A percentile compares a stretch with the other conserved stretches of the same genome.
Evolutionary conservation across 306 rosid species (phyloP).

Genomic region (Delonix regia): DNA sequence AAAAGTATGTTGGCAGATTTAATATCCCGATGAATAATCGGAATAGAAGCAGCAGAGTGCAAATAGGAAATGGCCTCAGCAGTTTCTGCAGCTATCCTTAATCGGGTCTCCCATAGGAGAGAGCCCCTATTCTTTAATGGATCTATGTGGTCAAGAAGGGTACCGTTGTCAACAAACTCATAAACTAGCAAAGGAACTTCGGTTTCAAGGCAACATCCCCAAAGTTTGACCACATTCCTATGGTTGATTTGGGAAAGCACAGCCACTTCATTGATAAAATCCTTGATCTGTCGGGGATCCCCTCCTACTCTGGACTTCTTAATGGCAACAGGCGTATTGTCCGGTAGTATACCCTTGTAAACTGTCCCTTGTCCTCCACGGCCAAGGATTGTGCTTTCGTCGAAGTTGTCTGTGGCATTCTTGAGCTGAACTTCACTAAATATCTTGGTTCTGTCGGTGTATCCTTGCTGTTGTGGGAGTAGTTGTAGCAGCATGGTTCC

Average conservation of each 20-base stretch:
- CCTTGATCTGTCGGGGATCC: background rate
- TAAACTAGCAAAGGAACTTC: constrained; percentile 15
- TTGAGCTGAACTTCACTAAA: background rate
- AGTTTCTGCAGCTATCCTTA: constrained; percentile 41
- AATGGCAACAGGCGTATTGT: background rate
- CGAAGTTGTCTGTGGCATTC: constrained; percentile 1
- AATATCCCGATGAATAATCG: constrained; percentile 46
- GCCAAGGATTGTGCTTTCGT: constrained; percentile 1
- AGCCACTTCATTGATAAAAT: constrained; percentile 20
- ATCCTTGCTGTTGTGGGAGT: constrained; percentile 15
- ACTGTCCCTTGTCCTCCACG: constrained; percentile 13
- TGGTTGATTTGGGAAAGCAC: constrained; percentile 28
- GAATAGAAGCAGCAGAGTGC: constrained; percentile 37
- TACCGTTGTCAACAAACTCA: constrained; percentile 29
- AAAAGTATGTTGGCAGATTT: constrained; percentile 45
- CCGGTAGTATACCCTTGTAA: background rate
- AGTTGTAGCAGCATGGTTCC: constrained; percentile 30
- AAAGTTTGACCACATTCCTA: constrained; percentile 19
- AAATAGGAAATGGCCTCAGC: constrained; percentile 38
- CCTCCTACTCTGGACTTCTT: constrained; percentile 3
- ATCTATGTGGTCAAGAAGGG: constrained; percentile 4
- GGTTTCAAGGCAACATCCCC: constrained; percentile 7
- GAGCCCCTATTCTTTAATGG: background rate
- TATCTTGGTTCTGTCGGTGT: background rate
- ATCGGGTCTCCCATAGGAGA: background rate